phyloP scores from a whole-genome alignment of 148 eudicot genomes.

The Nepenthes mirabilis region DNA sequence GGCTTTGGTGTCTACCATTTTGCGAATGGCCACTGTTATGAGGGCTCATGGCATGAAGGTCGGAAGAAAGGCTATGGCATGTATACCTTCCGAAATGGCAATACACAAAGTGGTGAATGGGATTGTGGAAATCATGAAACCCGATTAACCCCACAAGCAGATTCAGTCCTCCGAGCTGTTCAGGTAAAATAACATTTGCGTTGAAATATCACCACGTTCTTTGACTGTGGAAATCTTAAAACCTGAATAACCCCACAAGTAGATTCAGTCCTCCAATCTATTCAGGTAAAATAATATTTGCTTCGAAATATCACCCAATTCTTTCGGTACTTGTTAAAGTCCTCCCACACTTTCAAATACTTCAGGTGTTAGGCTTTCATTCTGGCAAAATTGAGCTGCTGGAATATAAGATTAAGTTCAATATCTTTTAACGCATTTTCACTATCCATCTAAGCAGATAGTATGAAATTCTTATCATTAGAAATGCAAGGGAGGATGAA shows the following conservation, averaged over 20 bases:
- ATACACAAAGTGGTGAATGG: constrained; percentile 75
- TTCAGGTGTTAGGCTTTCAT: too few relatives aligned
- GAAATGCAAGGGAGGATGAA: too few relatives aligned
- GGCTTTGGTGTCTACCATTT: constrained; percentile 95
- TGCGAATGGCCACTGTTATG: constrained; percentile 75
- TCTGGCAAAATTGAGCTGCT: too few relatives aligned
- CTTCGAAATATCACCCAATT: too few relatives aligned
- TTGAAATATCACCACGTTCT: too few relatives aligned
- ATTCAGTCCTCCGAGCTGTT: constrained; percentile 64
- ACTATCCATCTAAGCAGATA: too few relatives aligned
- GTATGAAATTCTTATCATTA: too few relatives aligned
- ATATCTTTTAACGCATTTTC: too few relatives aligned
- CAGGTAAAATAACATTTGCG: constrained; percentile 28
- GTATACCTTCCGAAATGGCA: constrained; percentile 77
- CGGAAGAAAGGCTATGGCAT: constrained; percentile 80
- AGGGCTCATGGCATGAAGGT: constrained; percentile 97
- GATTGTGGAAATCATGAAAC: constrained; percentile 61
- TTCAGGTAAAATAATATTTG: neutral
- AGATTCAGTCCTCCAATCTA: neutral
- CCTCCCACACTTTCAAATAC: too few relatives aligned
- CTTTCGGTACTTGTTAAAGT: too few relatives aligned
- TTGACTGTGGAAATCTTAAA: neutral
- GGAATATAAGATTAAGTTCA: too few relatives aligned
- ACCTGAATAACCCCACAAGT: neutral
- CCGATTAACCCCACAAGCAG: constrained; percentile 34